phyloP scores from a whole-genome alignment of 2,329 filamentous ascomycete species.

The Cercospora janseana region DNA sequence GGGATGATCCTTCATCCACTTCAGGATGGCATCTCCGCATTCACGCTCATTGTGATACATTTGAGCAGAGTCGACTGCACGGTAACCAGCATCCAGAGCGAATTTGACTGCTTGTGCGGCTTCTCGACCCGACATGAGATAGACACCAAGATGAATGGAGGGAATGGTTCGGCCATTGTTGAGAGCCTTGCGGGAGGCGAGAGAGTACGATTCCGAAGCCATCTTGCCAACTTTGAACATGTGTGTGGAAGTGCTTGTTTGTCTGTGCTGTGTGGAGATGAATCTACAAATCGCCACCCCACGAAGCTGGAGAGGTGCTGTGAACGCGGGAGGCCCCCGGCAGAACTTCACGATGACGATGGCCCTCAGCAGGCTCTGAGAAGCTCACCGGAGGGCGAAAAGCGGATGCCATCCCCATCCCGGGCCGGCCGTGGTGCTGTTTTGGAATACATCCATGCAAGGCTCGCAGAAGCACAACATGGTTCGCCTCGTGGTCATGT shows the following conservation, averaged over 20 bases:
- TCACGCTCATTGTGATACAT: slow-evolving; percentile 71
- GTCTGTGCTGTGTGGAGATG: background rate
- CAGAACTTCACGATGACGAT: no score
- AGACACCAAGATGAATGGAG: slow-evolving; percentile 70
- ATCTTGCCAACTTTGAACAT: slow-evolving; percentile 24
- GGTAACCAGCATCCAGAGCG: slow-evolving; percentile 46
- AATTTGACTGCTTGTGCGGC: slow-evolving; percentile 54
- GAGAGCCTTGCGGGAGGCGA: slow-evolving; percentile 51
- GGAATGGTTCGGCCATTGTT: slow-evolving; percentile 67
- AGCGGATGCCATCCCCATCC: no score
- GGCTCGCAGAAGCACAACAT: no score
- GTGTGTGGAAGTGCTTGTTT: background rate
- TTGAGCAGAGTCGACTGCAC: slow-evolving; percentile 59
- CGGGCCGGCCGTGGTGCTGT: no score
- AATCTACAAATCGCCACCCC: no score
- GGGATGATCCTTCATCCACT: slow-evolving; percentile 30
- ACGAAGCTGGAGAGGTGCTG: no score
- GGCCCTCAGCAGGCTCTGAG: no score
- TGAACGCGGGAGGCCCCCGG: no score
- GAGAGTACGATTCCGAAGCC: slow-evolving; percentile 34
- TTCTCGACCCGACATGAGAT: slow-evolving; percentile 65
- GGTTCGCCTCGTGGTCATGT: no score
- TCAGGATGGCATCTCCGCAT: slow-evolving; percentile 62
- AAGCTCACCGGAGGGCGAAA: no score
- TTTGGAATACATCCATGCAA: no score